A percentile compares a stretch with the other conserved stretches of the same genome.
These are phyloP conservation scores for Trichomonas tenax DNA, from an alignment of 208 protist species.

Conservation along the genomic window DNA sequence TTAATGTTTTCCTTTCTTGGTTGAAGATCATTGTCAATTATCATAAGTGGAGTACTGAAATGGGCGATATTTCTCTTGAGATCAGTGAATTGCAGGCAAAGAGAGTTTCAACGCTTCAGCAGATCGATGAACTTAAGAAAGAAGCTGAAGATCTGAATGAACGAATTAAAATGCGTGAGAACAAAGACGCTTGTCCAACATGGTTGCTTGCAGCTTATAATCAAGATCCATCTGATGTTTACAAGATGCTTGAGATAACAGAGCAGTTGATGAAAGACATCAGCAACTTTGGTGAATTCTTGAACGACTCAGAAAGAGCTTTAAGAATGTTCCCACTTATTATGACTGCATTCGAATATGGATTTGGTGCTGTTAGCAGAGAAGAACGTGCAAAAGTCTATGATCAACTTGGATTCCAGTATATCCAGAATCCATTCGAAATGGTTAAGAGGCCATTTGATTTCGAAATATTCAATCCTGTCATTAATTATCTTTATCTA, in stretches of 20 bases:
- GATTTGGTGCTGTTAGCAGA: background rate
- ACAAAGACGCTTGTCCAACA: background rate
- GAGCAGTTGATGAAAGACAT: background rate
- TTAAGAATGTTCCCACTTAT: background rate
- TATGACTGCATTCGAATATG: background rate
- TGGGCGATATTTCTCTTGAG: background rate
- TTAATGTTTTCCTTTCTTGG: background rate
- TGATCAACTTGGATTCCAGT: background rate
- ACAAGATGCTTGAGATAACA: background rate
- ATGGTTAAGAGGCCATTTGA: background rate
- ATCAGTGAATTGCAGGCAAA: background rate
- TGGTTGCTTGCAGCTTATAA: background rate
- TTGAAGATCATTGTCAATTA: background rate
- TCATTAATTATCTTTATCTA: background rate
- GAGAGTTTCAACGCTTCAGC: background rate
- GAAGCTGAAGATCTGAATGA: background rate
- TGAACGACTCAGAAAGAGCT: background rate
- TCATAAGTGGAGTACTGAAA: background rate
- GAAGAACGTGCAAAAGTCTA: background rate
- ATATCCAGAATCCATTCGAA: background rate
- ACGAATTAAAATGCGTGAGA: background rate
- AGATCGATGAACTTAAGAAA: background rate
- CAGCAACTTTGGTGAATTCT: background rate
- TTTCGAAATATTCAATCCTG: background rate
- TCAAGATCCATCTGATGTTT: background rate